These are phyloP conservation scores for Magnolia kwangsiensis DNA, from an alignment of 164 flowering plant species.

Conservation along the genomic window DNA sequence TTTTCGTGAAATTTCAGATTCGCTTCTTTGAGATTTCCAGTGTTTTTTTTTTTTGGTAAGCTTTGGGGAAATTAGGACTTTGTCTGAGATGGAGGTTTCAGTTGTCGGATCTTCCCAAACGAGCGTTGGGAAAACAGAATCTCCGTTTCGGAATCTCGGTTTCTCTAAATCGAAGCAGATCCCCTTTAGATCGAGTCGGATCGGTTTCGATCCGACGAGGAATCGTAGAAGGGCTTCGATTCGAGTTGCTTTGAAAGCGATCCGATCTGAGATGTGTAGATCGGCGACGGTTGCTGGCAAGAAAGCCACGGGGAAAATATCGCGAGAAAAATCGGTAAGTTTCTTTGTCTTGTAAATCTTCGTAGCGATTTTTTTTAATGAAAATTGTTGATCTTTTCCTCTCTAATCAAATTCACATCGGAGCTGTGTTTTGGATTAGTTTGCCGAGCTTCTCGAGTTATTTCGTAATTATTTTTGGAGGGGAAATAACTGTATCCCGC, in stretches of 20 bases:
- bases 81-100: constrained; percentile 49
- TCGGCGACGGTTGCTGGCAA: constrained; percentile 12
- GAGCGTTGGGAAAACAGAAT: constrained; percentile 19
- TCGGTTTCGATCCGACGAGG: constrained; percentile 24
- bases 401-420: neutral
- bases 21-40: neutral
- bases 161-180: constrained; percentile 18
- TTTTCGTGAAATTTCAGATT: neutral
- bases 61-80: neutral
- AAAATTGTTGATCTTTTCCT: neutral
- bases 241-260: constrained; percentile 32
- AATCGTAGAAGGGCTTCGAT: constrained; percentile 26
- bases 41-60: neutral
- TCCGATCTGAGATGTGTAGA: constrained; percentile 17
- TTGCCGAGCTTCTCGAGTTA: neutral
- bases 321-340: constrained; percentile 34
- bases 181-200: constrained; percentile 7
- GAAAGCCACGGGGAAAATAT: constrained; percentile 3
- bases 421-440: neutral
- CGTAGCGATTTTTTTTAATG: neutral
- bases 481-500: neutral
- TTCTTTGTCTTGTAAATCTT: neutral
- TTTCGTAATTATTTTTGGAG: neutral
- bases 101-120: constrained; percentile 47
- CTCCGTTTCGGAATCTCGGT: constrained; percentile 23